A percentile compares a stretch with the other conserved stretches of the same genome.
Evolutionary conservation across 169 alveolate species (phyloP).

Genomic region (Cryptosporidium canis): DNA sequence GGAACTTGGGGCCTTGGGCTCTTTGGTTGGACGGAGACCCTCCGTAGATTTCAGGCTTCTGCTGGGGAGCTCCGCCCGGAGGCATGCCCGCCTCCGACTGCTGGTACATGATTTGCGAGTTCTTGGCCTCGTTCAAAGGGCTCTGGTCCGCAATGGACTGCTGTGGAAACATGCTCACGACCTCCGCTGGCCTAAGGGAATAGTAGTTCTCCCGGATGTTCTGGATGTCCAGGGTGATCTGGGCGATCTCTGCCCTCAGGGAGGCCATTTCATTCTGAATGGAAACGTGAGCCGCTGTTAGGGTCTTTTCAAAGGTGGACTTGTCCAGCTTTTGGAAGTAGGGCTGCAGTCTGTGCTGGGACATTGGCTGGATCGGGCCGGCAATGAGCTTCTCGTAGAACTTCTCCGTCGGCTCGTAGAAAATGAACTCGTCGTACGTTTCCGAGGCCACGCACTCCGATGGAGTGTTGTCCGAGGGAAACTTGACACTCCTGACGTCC

Average conservation of each 20-base stretch:
- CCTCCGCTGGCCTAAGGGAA: slow-evolving; percentile 52
- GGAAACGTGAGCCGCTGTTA: slow-evolving; percentile 58
- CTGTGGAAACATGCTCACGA: slow-evolving; percentile 44
- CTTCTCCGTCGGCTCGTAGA: slow-evolving; percentile 76
- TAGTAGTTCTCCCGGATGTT: slow-evolving; percentile 55
- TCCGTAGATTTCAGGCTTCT: slow-evolving; percentile 3
- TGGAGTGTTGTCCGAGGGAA: slow-evolving; percentile 39
- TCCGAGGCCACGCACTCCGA: slow-evolving; percentile 63
- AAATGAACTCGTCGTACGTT: slow-evolving; percentile 75
- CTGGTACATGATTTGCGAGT: neutral
- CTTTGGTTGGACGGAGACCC: slow-evolving; percentile 11
- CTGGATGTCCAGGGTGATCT: slow-evolving; percentile 41
- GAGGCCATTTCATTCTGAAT: slow-evolving; percentile 68
- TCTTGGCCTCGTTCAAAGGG: neutral
- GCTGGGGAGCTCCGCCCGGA: neutral
- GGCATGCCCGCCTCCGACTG: neutral
- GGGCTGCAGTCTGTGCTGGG: slow-evolving; percentile 74
- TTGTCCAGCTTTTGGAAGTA: slow-evolving; percentile 60
- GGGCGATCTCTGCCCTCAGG: slow-evolving; percentile 64
- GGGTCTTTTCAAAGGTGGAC: slow-evolving; percentile 41
- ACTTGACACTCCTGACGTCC: slow-evolving; percentile 58
- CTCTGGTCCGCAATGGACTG: neutral
- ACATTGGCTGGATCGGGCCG: slow-evolving; percentile 74
- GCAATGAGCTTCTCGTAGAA: slow-evolving; percentile 75
- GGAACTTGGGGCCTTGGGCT: slow-evolving; percentile 6